Evolutionary conservation across 768 basidiomycete species (phyloP), one percentile per base, ranked within the genome.

Genomic region (Tulasnella sp.): DNA sequence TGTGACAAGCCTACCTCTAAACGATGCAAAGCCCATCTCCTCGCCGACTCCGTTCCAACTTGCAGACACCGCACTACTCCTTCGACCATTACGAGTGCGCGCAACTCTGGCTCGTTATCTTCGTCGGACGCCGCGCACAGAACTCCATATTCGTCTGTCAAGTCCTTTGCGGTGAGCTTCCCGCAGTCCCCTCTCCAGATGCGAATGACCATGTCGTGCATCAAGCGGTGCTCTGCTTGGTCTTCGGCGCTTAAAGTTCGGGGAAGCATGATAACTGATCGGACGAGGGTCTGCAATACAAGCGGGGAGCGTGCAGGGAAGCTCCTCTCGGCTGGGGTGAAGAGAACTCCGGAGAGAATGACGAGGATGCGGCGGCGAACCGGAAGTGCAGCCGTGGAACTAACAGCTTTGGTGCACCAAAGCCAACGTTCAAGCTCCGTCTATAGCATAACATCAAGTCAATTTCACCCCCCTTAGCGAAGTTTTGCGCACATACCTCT

Each of bases 351-450:
- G 1, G 87, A 87, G 4, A 93, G 84, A 13, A 84, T 83, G 13
- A 85, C 85, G 23, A 93, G 80, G 35, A 91, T 85, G 29, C 89
- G 87, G 11, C 86, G 85, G 23, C 89, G 86, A 87, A 83, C 23
- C 81, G 80, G 10, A 87, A 85, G 20, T 44, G 78, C 9, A 84
- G 80, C 55, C 85, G 84, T 26, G 86, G 67, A 85, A 9, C 86
- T 83, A 0, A 89, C 89, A 11, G 91, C 91, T 80, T 88, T 88
- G 80, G 89, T 89, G 81, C 91, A 93, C 92, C 92, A 94, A 40
- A 91, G 79, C 80, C 87, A 89, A 35, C 92, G 88, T 78, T 90
- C 89, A 13, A 91, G 84, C 75, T 87, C 88, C 5, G 42, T 20
- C 77, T 77, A 23, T 23, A 42, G n/a, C 55, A 51, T 42, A 32